A percentile compares a stretch with the other conserved stretches of the same genome.
Evolutionary conservation across 331 rosid species (phyloP).

Genomic region (Erythrophleum ivorense): DNA sequence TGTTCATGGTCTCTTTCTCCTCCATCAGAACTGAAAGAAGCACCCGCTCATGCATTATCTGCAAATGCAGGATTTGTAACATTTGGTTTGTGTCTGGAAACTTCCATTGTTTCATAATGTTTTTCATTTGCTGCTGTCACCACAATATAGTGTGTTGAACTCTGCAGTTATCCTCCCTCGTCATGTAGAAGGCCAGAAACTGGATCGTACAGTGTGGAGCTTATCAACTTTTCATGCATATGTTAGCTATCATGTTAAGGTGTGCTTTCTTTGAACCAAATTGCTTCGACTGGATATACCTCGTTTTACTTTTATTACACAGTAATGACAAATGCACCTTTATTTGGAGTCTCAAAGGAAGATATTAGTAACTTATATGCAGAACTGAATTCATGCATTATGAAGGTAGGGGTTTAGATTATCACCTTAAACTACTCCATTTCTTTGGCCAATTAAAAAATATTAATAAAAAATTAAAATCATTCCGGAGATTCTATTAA

Average conservation of each 20-base stretch:
- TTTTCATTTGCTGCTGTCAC: slow-evolving; percentile 24
- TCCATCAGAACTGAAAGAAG: slow-evolving; percentile 78
- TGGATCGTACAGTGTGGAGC: slow-evolving; percentile 93
- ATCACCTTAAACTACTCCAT: not conserved
- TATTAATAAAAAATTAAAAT: too few relatives aligned
- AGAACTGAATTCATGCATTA: slow-evolving; percentile 1
- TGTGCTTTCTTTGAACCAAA: slow-evolving; percentile 41
- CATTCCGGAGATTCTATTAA: slow-evolving; percentile 18
- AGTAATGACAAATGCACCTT: slow-evolving; percentile 15
- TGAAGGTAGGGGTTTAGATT: slow-evolving; percentile 16
- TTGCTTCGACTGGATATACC: slow-evolving; percentile 36
- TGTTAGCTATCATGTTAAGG: slow-evolving; percentile 99
- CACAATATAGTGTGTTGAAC: slow-evolving; percentile 32
- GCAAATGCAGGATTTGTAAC: slow-evolving; percentile 97
- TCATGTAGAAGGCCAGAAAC: slow-evolving; percentile 85
- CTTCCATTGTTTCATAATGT: slow-evolving; percentile 1
- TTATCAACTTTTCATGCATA: slow-evolving; percentile 93
- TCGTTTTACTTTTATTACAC: slow-evolving; percentile 19
- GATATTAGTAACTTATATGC: slow-evolving; percentile 28
- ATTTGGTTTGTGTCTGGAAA: slow-evolving; percentile 68
- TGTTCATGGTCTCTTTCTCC: slow-evolving; percentile 88
- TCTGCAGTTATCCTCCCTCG: slow-evolving; percentile 92
- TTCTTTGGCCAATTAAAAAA: too few relatives aligned
- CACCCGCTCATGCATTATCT: slow-evolving; percentile 69
- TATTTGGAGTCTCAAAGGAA: slow-evolving; percentile 20